phyloP scores from a whole-genome alignment of 169 alveolate species.

The Cryptosporidium baileyi region DNA sequence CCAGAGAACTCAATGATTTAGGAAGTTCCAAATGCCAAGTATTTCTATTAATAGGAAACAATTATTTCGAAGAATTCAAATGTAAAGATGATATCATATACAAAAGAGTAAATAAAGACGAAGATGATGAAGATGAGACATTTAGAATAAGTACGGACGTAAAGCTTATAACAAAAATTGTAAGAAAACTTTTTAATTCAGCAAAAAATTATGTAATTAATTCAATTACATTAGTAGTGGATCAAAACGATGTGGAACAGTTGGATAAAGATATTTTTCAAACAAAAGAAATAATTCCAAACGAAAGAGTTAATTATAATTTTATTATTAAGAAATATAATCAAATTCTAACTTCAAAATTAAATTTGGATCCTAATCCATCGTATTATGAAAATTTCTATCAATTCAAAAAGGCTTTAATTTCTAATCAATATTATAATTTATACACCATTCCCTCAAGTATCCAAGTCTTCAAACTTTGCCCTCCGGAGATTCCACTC shows the following conservation, averaged over 20 bases:
- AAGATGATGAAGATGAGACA: not conserved
- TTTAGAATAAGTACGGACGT: not conserved
- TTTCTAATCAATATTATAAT: slow-evolving; percentile 31
- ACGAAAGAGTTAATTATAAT: slow-evolving; percentile 57
- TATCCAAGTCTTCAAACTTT: slow-evolving; percentile 17
- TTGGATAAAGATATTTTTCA: slow-evolving; percentile 5
- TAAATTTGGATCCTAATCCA: slow-evolving; percentile 57
- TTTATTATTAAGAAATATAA: slow-evolving; percentile 25
- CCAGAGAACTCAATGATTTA: slow-evolving; percentile 12
- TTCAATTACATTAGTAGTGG: not conserved
- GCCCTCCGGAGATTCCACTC: slow-evolving; percentile 58
- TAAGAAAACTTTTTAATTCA: not conserved
- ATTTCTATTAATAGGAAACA: slow-evolving; percentile 27
- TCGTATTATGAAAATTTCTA: slow-evolving; percentile 18
- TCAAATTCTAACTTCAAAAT: not conserved
- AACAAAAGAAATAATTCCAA: slow-evolving; percentile 18
- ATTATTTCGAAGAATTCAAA: not conserved
- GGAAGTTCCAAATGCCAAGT: slow-evolving; percentile 22
- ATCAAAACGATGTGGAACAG: not conserved
- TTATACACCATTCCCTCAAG: slow-evolving; percentile 57
- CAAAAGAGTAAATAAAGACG: slow-evolving; percentile 19
- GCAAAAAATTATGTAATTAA: not conserved
- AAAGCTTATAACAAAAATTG: not conserved
- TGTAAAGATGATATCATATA: slow-evolving; percentile 20
- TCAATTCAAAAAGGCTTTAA: slow-evolving; percentile 22